These are phyloP conservation scores for Potentilla sterilis DNA, from an alignment of 306 rosid genomes.

Conservation along the genomic window DNA sequence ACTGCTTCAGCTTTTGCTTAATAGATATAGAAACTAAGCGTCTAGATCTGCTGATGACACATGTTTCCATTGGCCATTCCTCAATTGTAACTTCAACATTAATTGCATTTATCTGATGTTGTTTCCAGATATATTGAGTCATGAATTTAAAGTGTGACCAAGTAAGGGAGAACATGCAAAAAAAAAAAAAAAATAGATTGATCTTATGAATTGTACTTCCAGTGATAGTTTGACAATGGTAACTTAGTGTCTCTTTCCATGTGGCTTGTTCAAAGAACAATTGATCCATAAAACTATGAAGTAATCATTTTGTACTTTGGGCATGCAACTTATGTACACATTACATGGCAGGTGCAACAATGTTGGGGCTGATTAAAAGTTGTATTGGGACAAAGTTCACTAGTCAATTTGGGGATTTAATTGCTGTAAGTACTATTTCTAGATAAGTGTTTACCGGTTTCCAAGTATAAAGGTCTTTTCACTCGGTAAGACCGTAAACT, in stretches of 20 bases:
- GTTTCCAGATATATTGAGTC: not conserved
- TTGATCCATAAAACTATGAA: not conserved
- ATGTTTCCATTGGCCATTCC: not conserved
- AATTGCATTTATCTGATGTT: not conserved
- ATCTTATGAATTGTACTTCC: not conserved
- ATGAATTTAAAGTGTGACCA: not conserved
- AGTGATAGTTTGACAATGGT: not conserved
- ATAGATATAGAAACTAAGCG: not conserved
- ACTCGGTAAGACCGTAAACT: not conserved
- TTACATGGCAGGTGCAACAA: constrained; percentile 59
- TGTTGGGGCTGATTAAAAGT: constrained; percentile 92
- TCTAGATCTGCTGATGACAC: not conserved
- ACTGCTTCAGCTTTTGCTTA: not conserved
- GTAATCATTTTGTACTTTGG: not conserved
- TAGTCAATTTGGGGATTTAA: constrained; percentile 87
- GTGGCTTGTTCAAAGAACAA: not conserved
- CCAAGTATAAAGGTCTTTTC: not conserved
- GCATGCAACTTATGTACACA: constrained; percentile 18
- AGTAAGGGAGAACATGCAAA: not conserved
- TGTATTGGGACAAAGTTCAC: constrained; percentile 97
- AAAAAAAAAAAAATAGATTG: not conserved
- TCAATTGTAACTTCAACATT: not conserved
- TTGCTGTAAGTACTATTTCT: constrained; percentile 74
- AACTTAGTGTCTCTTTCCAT: not conserved
- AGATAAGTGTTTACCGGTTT: not conserved